Percentiles rank a stretch among this genome's conserved stretches.
phyloP scores from a whole-genome alignment of 176 grass and related monocot species.

The Rhynchospora tenuis region DNA sequence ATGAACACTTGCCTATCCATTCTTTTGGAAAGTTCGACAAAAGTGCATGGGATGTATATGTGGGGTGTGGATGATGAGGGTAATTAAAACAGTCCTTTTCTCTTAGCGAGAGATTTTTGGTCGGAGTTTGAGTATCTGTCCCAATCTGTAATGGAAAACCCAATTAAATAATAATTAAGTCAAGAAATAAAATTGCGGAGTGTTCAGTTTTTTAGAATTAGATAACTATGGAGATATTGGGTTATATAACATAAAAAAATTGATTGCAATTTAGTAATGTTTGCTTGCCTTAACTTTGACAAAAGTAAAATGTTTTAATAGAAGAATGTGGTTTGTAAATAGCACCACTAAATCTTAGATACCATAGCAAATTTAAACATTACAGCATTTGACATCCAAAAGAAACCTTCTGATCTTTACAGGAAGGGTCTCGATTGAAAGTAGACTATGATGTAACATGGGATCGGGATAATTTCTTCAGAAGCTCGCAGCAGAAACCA shows the following conservation, averaged over 20 bases:
- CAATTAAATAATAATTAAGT: not conserved
- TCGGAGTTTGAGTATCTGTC: not conserved
- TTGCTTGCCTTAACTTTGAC: not conserved
- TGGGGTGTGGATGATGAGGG: not conserved
- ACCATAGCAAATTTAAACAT: not conserved
- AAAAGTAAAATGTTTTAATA: not conserved
- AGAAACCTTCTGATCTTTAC: slow-evolving; percentile 24
- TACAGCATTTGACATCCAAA: not conserved
- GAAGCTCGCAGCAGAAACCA: slow-evolving; percentile 36
- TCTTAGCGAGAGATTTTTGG: not conserved
- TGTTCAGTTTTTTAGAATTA: not conserved
- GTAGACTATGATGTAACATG: slow-evolving; percentile 89
- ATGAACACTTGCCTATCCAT: not conserved
- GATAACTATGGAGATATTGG: not conserved
- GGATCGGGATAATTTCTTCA: slow-evolving; percentile 71
- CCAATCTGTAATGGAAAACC: not conserved
- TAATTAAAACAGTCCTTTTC: not conserved
- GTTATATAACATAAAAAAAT: not conserved
- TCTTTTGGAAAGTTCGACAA: not conserved
- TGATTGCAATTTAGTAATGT: not conserved
- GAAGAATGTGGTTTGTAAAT: too few relatives aligned
- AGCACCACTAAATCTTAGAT: not conserved
- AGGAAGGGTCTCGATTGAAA: slow-evolving; percentile 85
- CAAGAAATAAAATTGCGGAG: not conserved
- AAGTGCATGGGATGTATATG: not conserved